Percentiles rank a stretch among this genome's conserved stretches.
Evolutionary conservation across 73 alveolate genomes (phyloP).

Genomic region (Paramecium tetraurelia): DNA sequence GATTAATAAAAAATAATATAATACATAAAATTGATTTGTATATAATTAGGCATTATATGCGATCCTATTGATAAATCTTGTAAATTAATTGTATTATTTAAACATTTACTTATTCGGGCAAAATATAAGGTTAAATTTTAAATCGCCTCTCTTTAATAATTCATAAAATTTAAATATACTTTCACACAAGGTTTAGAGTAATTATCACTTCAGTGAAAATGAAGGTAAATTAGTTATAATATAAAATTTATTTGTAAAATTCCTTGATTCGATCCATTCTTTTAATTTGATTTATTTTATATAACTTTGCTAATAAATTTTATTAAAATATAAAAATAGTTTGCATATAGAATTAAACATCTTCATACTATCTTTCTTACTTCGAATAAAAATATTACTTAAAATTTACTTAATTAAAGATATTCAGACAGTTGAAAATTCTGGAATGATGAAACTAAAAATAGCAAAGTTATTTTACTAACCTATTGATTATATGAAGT

Average conservation of each 20-base stretch:
- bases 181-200: background rate
- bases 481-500: too few relatives aligned
- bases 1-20: background rate
- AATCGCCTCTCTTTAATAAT: background rate
- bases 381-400: background rate
- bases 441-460: background rate
- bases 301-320: too few relatives aligned
- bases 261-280: background rate
- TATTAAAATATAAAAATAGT: too few relatives aligned
- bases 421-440: background rate
- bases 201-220: background rate
- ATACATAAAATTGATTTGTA: background rate
- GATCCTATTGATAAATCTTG: background rate
- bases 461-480: background rate
- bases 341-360: too few relatives aligned
- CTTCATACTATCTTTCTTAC: too few relatives aligned
- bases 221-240: background rate
- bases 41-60: background rate
- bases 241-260: too few relatives aligned
- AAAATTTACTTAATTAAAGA: background rate
- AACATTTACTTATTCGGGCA: background rate
- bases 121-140: background rate
- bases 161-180: background rate
- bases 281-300: background rate
- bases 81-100: too few relatives aligned